A percentile compares a stretch with the other conserved stretches of the same genome.
Conservation (phyloP, 148 eudicot genomes). For the Dianthus caryophyllus region DNA sequence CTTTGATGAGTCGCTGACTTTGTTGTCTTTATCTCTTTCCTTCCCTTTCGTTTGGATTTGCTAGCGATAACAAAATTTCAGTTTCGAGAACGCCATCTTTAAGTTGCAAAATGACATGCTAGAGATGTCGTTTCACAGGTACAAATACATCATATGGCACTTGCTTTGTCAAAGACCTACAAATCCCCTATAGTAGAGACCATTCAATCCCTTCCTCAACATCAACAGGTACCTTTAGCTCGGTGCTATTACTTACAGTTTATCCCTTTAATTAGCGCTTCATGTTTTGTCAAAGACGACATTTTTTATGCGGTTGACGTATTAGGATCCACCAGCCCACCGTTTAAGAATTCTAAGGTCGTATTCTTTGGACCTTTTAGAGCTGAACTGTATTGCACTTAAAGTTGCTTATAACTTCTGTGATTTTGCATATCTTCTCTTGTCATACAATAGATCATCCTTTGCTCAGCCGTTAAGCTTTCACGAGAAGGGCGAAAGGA, state of each 20-base stretch:
- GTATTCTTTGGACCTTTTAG: too few relatives aligned
- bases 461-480: conserved; percentile 88
- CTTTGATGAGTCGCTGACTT: background rate
- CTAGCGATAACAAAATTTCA: background rate
- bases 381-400: too few relatives aligned
- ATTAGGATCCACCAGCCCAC: background rate
- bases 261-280: background rate
- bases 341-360: too few relatives aligned
- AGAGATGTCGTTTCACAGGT: conserved; percentile 60
- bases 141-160: conserved; percentile 77
- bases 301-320: background rate
- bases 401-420: background rate
- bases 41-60: too few relatives aligned
- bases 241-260: background rate
- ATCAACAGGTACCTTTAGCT: conserved; percentile 67
- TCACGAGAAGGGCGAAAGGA: conserved; percentile 68
- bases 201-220: conserved; percentile 85
- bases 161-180: conserved; percentile 77
- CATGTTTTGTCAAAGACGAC: background rate
- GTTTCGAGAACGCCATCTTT: background rate
- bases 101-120: too few relatives aligned
- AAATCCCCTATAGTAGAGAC: conserved; percentile 81
- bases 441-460: conserved; percentile 51
- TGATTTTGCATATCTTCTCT: background rate
- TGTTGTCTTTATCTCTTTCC: background rate